These are phyloP conservation scores for Mrakia gelida DNA, from an alignment of 768 basidiomycete species.

Conservation along the genomic window DNA sequence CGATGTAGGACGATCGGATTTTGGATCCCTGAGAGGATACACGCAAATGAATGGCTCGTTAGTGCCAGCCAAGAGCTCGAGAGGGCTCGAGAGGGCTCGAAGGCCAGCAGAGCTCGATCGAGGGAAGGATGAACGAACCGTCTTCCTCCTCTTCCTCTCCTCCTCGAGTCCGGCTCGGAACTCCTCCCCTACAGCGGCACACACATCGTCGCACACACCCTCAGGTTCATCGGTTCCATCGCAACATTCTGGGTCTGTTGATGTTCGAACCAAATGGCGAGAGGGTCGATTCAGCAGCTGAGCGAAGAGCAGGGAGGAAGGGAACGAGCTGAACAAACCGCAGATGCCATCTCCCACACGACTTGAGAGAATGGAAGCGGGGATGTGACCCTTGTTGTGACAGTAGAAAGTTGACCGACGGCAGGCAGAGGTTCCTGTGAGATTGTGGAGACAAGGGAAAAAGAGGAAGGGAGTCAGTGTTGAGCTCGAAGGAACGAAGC, in stretches of 20 bases:
- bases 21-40: constrained; percentile 77
- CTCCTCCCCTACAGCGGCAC: constrained; percentile 66
- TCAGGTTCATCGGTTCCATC: constrained; percentile 89
- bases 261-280: too few relatives aligned
- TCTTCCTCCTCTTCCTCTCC: constrained; percentile 72
- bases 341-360: constrained; percentile 90
- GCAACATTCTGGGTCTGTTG: constrained; percentile 80
- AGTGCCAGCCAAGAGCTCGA: too few relatives aligned
- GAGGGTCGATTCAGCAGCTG: not conserved
- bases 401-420: constrained; percentile 74
- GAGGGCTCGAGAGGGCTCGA: too few relatives aligned
- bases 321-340: constrained; percentile 54
- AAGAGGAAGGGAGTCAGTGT: not conserved
- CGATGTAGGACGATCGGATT: constrained; percentile 81
- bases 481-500: not conserved
- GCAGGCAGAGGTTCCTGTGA: constrained; percentile 77
- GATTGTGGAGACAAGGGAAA: not conserved
- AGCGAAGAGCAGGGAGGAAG: not conserved
- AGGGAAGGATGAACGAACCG: constrained; percentile 51
- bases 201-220: constrained; percentile 69
- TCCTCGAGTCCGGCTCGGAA: constrained; percentile 65
- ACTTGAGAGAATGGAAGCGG: constrained; percentile 68
- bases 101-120: too few relatives aligned
- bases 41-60: too few relatives aligned
- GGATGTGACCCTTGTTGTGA: constrained; percentile 80